Percentiles rank a stretch among this genome's conserved stretches.
Evolutionary conservation across 805 yeast genomes (phyloP).

Genomic region (Sugiyamaella boreocaroliniensis): DNA sequence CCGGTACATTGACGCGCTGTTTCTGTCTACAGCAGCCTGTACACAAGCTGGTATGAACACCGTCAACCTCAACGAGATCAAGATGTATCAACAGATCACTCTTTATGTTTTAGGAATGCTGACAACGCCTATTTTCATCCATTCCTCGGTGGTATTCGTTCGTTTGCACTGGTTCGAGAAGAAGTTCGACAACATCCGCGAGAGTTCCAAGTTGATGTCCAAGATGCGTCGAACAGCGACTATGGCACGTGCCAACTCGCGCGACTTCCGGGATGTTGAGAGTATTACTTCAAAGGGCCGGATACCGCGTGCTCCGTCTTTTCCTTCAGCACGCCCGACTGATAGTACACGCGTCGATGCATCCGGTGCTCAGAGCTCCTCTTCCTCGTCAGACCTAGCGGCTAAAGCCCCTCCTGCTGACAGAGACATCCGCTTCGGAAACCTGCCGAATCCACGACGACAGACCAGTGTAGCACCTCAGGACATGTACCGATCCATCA

Average conservation of each 20-base stretch:
- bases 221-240: conserved; percentile 78
- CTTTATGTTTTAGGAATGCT: conserved; percentile 56
- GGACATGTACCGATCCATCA: conserved; percentile 77
- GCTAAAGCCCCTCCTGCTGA: conserved; percentile 2
- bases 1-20: conserved; percentile 70
- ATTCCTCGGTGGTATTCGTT: conserved; percentile 66
- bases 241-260: conserved; percentile 40
- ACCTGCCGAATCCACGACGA: conserved; percentile 37
- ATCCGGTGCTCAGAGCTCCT: neutral
- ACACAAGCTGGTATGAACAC: conserved; percentile 94
- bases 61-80: conserved; percentile 54
- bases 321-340: no score
- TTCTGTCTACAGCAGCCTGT: conserved; percentile 66
- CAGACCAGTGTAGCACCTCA: conserved; percentile 56
- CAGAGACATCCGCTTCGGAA: conserved; percentile 50
- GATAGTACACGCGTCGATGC: neutral
- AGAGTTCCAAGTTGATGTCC: conserved; percentile 68
- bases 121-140: conserved; percentile 85
- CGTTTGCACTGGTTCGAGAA: conserved; percentile 87
- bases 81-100: conserved; percentile 72
- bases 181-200: conserved; percentile 74
- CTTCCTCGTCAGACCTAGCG: conserved; percentile 22
- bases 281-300: neutral
- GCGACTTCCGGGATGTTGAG: conserved; percentile 8
- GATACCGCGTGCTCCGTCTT: no score